Base-by-base conservation (phyloP, 2,329 filamentous ascomycete genomes). In the Trichoderma endophyticum region DNA sequence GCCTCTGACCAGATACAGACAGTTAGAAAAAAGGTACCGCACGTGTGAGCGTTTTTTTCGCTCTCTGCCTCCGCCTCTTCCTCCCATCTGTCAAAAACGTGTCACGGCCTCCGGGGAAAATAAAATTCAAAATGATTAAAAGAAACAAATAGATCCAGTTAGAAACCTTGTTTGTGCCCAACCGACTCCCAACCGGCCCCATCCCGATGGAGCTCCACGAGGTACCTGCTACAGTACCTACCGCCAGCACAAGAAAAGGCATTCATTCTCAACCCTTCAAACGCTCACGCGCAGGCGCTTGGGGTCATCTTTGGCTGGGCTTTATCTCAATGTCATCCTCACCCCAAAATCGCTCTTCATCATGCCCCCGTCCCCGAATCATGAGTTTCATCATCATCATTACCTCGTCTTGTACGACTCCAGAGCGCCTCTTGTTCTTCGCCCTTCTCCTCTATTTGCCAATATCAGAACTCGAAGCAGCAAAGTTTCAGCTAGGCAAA, bases 201-300 rank as follows among this genome's bases (percentile, higher is more conserved):
- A 24, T 62, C 51, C 51, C 4, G 48, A 57, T 48, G 48, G 63
- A 56, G 30, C 57, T 48, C 15, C 28, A 30, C 57, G 18, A 30
- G 56, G 36, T 54, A 54, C 48, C 57, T 34, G 57, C 57, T 8
- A 36, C 34, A 15, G 34, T 36, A 21, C 57, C 34, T 60, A 4
- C 43, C 9, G 43, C 43, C 43, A 43, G 39, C 39, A 51, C 43
- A 21, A 12, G n/a, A 43, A 36, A 3, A 12, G 21, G 21, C 28
- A n/a, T 69, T 69, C 21, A 21, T 30, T 60, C 48, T 60, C 59
- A n/a, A 9, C 57, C 57, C 57, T 61, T 70, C 39, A 61, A 69
- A 48, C 14, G 56, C 66, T 69, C 66, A 69, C 66, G 66, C 66
- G 66, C 66, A 28, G 36, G 56, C 56, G 66, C 36, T 36, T 69